Percentiles rank a stretch among this genome's conserved stretches.
These are phyloP conservation scores for Solanum hybrid DNA, from an alignment of 305 asterid species.

Conservation along the genomic window DNA sequence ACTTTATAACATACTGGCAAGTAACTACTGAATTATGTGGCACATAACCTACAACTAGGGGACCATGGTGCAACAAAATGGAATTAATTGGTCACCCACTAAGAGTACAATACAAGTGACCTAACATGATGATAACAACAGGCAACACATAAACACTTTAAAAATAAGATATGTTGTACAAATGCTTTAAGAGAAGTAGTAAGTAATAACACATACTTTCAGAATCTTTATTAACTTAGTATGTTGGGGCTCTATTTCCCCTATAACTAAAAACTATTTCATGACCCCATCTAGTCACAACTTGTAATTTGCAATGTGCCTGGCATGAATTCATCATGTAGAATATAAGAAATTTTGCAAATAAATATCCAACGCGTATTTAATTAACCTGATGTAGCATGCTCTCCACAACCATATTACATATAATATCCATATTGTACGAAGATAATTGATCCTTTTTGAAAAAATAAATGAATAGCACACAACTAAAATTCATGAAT, in stretches of 20 bases:
- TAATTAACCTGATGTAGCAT: neutral
- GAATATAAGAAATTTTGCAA: neutral
- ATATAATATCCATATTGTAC: neutral
- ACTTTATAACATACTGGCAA: neutral
- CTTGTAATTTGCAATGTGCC: neutral
- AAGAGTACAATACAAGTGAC: neutral
- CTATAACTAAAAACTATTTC: neutral
- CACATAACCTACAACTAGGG: neutral
- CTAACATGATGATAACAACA: neutral
- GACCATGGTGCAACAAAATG: neutral
- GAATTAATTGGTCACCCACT: neutral
- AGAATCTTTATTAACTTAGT: neutral
- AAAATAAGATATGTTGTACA: neutral
- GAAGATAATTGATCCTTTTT: neutral
- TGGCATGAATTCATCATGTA: neutral
- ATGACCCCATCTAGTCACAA: neutral
- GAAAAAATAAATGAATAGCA: neutral
- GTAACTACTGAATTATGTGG: neutral
- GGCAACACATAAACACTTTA: neutral
- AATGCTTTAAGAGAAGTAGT: neutral
- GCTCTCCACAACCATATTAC: neutral
- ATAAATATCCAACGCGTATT: neutral
- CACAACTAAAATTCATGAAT: neutral
- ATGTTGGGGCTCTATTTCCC: neutral
- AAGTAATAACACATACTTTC: neutral